phyloP scores from a whole-genome alignment of 1,284 basidiomycete species.

The Cutaneotrichosporon daszewskae region DNA sequence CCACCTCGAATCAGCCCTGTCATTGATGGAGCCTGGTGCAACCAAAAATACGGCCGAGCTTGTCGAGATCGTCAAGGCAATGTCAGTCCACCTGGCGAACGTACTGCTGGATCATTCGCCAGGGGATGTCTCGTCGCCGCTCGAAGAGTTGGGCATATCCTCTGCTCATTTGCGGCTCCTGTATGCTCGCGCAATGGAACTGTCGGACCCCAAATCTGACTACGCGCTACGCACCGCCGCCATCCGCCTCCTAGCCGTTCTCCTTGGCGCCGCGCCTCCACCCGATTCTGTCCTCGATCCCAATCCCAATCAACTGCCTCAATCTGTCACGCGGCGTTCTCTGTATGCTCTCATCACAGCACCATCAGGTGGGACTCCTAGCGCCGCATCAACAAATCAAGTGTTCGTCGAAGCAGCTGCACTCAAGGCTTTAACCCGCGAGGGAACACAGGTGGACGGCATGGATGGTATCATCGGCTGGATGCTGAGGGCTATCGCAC shows the following conservation, averaged over 20 bases:
- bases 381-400: slow-evolving; percentile 23
- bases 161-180: slow-evolving; percentile 24
- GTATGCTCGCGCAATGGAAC: slow-evolving; percentile 26
- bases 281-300: slow-evolving; percentile 17
- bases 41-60: slow-evolving; percentile 20
- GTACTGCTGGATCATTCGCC: slow-evolving; percentile 16
- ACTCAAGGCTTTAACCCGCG: slow-evolving; percentile 34
- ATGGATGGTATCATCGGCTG: slow-evolving; percentile 37
- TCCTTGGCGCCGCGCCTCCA: slow-evolving; percentile 30
- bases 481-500: slow-evolving; percentile 22
- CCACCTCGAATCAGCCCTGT: slow-evolving; percentile 30
- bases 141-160: slow-evolving; percentile 12
- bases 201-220: slow-evolving; percentile 23
- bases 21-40: slow-evolving; percentile 27
- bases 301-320: slow-evolving; percentile 16
- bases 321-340: slow-evolving; percentile 22
- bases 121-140: background rate
- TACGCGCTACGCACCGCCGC: slow-evolving; percentile 31
- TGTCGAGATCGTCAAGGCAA: slow-evolving; percentile 32
- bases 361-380: slow-evolving; percentile 12
- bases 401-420: slow-evolving; percentile 36
- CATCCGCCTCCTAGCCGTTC: slow-evolving; percentile 34
- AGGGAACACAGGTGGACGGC: slow-evolving; percentile 28
- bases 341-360: slow-evolving; percentile 30
- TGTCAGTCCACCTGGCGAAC: slow-evolving; percentile 29